Base-by-base conservation (phyloP, 441 rosid genomes). In the Eutrema salsugineum region DNA sequence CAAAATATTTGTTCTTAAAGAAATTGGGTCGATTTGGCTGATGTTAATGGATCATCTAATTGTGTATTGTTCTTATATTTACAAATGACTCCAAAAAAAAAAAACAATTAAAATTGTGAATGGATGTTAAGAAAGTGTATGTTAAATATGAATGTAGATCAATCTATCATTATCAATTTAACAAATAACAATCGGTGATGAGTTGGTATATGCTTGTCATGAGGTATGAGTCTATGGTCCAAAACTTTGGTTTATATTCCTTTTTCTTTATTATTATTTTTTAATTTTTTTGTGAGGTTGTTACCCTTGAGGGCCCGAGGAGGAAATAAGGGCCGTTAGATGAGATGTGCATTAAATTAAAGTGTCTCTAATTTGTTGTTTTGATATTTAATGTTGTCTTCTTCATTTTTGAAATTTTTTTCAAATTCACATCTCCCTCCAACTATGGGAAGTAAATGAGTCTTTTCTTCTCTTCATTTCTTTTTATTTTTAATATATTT, bases 171-270 rank as follows among this genome's bases (percentile, higher is more conserved):
- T 55, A 15, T 63, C 76, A 49, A 5, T 43, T 20, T 22, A 50
- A 44, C 39, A 54, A 24, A 32, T 32, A 51, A 20, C 49, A 63
- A 12, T 8, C 6, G 42, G 39, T 35, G 24, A 55, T 72, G 77
- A 64, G 77, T 35, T 64, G 70, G 57, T 64, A 1, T 55, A 46
- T 55, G 57, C 76, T 36, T 33, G 68, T 40, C 51, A 14, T 50
- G 61, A 60, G 35, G 61, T 22, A 51, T 20, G 57, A 54, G 40
- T 54, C 1, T 63, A 38, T 15, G 63, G 76, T 53, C 70, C 47
- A 43, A 71, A 24, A 39, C 40, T 49, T 28, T 59, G 8, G 60
- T 32, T 24, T 51, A 49, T 48, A 36, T n/a, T 38, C 15, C 19
- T n/a, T 12, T 54, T 5, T 24, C 0, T 5, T n/a, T 1, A 22